Conservation (phyloP, 2,329 filamentous ascomycete species). For the Talaromyces sp. region DNA sequence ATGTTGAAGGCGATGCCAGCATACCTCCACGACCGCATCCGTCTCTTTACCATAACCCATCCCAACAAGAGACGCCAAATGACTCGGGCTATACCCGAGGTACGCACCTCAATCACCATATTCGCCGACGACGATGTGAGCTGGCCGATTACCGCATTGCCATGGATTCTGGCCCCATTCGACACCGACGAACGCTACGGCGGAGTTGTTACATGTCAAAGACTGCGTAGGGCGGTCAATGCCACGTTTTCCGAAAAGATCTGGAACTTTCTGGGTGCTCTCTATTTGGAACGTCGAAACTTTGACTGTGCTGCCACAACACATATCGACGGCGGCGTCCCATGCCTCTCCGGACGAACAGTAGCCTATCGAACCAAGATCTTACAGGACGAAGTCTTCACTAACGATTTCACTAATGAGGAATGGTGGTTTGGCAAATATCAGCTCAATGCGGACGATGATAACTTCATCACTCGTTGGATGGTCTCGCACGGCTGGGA, state of each 20-base stretch:
- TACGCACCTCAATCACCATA: conserved; percentile 78
- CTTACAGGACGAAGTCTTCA: conserved; percentile 78
- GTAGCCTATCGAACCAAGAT: conserved; percentile 90
- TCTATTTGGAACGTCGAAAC: conserved; percentile 90
- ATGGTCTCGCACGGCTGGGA: conserved; percentile 88
- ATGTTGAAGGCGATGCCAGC: conserved; percentile 56
- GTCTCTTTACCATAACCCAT: conserved; percentile 72
- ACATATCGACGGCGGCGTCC: conserved; percentile 91
- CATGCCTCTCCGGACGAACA: conserved; percentile 91
- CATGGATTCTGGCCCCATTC: conserved; percentile 90
- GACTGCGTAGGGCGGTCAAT: conserved; percentile 67
- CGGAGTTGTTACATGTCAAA: conserved; percentile 88
- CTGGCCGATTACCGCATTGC: conserved; percentile 80
- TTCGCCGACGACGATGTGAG: conserved; percentile 96
- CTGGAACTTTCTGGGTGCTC: conserved; percentile 86
- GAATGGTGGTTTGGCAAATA: conserved; percentile 74
- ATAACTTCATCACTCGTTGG: conserved; percentile 98
- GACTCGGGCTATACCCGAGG: conserved; percentile 81
- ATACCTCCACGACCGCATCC: conserved; percentile 61
- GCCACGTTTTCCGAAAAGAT: conserved; percentile 59
- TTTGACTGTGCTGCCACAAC: conserved; percentile 96
- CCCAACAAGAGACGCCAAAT: conserved; percentile 96
- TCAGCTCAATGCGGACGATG: conserved; percentile 92
- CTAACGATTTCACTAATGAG: conserved; percentile 86
- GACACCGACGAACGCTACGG: conserved; percentile 74